Percentiles rank a stretch among this genome's conserved stretches.
phyloP scores from a whole-genome alignment of 129 eudicot genomes.

The Ambrosia trifida region DNA sequence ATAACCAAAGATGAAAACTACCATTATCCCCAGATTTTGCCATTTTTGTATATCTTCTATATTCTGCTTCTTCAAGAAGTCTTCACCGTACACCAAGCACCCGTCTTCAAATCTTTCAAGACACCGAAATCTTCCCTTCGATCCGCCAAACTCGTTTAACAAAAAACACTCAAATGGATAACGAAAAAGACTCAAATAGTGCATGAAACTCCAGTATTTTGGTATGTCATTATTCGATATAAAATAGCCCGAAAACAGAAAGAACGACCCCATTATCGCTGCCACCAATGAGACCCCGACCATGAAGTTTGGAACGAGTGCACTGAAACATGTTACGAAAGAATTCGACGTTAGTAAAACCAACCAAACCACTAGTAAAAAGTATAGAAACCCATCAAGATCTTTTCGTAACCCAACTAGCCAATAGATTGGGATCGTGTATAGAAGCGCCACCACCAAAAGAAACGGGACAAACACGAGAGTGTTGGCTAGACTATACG shows the following conservation, averaged over 20 bases:
- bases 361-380: slow-evolving; percentile 70
- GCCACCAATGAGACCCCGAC: slow-evolving; percentile 59
- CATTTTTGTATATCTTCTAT: slow-evolving; percentile 59
- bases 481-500: slow-evolving; percentile 55
- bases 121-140: slow-evolving; percentile 46
- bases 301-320: slow-evolving; percentile 64
- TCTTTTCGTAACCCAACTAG: slow-evolving; percentile 60
- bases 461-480: slow-evolving; percentile 69
- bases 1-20: slow-evolving; percentile 54
- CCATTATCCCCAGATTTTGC: slow-evolving; percentile 63
- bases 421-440: slow-evolving; percentile 60
- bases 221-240: slow-evolving; percentile 61
- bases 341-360: slow-evolving; percentile 67
- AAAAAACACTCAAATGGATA: slow-evolving; percentile 75
- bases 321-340: slow-evolving; percentile 56
- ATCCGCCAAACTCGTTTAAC: slow-evolving; percentile 72
- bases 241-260: slow-evolving; percentile 80
- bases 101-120: slow-evolving; percentile 47
- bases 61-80: slow-evolving; percentile 48
- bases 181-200: slow-evolving; percentile 67
- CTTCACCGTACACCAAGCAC: slow-evolving; percentile 54
- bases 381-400: slow-evolving; percentile 58
- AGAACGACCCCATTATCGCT: slow-evolving; percentile 70
- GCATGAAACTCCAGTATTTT: slow-evolving; percentile 64
- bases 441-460: slow-evolving; percentile 49